These are phyloP conservation scores for Polyporus tsugae DNA, from an alignment of 1,284 basidiomycete species.

Conservation along the genomic window DNA sequence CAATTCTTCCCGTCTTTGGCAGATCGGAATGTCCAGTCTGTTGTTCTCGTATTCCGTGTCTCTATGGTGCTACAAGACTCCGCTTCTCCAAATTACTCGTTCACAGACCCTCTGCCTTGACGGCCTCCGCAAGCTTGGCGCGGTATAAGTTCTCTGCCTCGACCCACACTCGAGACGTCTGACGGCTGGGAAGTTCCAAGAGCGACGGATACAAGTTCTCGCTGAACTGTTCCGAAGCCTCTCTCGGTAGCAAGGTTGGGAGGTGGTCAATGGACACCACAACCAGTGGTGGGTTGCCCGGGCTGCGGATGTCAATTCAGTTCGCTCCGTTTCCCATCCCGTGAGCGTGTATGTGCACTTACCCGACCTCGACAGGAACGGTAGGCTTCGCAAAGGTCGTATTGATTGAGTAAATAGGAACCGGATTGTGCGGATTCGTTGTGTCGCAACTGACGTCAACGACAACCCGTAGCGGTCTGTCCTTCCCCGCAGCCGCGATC, in stretches of 20 bases:
- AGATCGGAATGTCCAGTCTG: background rate
- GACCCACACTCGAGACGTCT: slow-evolving; percentile 83
- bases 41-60: slow-evolving; percentile 1
- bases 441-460: slow-evolving; percentile 99
- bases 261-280: slow-evolving; percentile 99
- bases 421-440: slow-evolving; percentile 98
- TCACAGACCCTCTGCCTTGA: slow-evolving; percentile 47
- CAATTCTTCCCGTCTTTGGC: slow-evolving; percentile 6
- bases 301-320: slow-evolving; percentile 44
- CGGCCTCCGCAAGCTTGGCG: slow-evolving; percentile 78
- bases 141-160: slow-evolving; percentile 90
- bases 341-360: slow-evolving; percentile 42
- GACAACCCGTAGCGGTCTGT: slow-evolving; percentile 81
- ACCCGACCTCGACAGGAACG: slow-evolving; percentile 86
- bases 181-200: slow-evolving; percentile 76
- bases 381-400: slow-evolving; percentile 97
- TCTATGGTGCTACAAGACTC: slow-evolving; percentile 14
- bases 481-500: slow-evolving; percentile 76
- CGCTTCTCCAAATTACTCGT: slow-evolving; percentile 3
- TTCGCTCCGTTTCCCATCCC: slow-evolving; percentile 11
- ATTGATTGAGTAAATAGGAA: slow-evolving; percentile 96
- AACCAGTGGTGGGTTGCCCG: slow-evolving; percentile 72
- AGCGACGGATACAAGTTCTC: slow-evolving; percentile 89
- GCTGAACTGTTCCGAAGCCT: slow-evolving; percentile 98
- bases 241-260: slow-evolving; percentile 94